Percentiles rank a stretch among this genome's conserved stretches.
These are phyloP conservation scores for Piper betle DNA, from an alignment of 164 flowering plant species.

Conservation along the genomic window DNA sequence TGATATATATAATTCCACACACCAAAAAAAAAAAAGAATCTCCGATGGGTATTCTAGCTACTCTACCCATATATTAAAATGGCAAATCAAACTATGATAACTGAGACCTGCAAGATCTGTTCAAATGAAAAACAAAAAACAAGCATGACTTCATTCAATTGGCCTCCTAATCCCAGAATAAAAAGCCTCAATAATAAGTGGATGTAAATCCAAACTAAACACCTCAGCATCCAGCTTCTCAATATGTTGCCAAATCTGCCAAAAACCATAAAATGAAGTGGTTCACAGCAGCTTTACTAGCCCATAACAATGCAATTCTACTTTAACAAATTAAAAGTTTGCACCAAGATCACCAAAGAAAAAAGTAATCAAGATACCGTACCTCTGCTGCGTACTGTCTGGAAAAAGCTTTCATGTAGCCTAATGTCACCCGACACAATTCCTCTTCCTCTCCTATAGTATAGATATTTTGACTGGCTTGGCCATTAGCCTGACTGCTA, in stretches of 20 bases:
- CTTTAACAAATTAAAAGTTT: neutral
- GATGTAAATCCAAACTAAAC: constrained; percentile 47
- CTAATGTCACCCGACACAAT: constrained; percentile 82
- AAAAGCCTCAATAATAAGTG: constrained; percentile 55
- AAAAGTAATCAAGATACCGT: neutral
- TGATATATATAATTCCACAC: too few species aligned
- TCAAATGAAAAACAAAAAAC: neutral
- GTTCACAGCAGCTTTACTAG: neutral
- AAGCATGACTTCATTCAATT: neutral
- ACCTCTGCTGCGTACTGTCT: constrained; percentile 97
- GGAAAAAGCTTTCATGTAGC: constrained; percentile 78
- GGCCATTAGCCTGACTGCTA: constrained; percentile 47
- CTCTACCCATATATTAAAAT: too few species aligned
- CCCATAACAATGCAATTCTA: neutral
- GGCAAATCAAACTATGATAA: too few species aligned
- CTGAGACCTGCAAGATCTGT: too few species aligned
- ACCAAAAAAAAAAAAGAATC: too few species aligned
- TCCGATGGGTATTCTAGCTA: too few species aligned
- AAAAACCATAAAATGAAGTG: neutral
- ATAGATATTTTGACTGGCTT: constrained; percentile 20
- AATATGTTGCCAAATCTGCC: constrained; percentile 79
- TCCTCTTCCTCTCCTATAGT: constrained; percentile 63
- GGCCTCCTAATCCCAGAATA: constrained; percentile 54
- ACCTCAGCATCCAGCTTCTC: constrained; percentile 76
- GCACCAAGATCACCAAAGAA: too few species aligned